Base-by-base conservation (phyloP, 2,329 filamentous ascomycete genomes). In the Basipetospora sp. region DNA sequence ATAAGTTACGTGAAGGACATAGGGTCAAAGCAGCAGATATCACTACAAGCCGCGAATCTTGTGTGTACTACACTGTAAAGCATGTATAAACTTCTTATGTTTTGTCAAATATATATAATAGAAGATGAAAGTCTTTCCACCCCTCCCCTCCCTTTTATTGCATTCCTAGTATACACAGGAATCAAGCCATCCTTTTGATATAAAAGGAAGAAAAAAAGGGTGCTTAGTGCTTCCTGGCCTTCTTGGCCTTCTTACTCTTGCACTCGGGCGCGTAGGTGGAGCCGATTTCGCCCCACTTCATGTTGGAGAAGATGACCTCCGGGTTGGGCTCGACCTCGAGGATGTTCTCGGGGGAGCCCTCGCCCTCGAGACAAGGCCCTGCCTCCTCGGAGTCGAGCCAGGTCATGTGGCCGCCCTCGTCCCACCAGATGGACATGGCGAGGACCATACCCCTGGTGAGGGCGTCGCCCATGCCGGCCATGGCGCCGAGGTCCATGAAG, bases 241-340 rank as follows among this genome's bases (percentile, higher is more conserved):
- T 30, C 25, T 26, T 19, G 14, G 13, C 9, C 38, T 43, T 18
- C 25, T 35, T 29, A 15, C 20, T 31, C 26, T 35, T 35, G 26
- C 25, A 48, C 34, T 43, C 18, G 1, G 42, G 30, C 41, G 44
- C 39, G 36, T 58, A 69, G 1, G 66, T 76, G 14, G 67, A 69
- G 4, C 64, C 69, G 47, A 77, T 67, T 45, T 76, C 69, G n/a
- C 72, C 72, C 62, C 69, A 71, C 47, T 63, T 65, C 45, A 77
- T 67, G 47, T 74, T 65, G 43, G 63, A 67, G 47, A 71, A 76
- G 1, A 56, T 63, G 4, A 76, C 67, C 11, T 57, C 57, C 1
- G 71, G 64, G 34, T 57, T 55, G 1, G 66, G 63, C 46, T 67
- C 54, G 11, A 67, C 50, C 33, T 56, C 52, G 38, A 59, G 42